Evolutionary conservation across 805 yeast species (phyloP).

Genomic region (Starmerella bacillaris): DNA sequence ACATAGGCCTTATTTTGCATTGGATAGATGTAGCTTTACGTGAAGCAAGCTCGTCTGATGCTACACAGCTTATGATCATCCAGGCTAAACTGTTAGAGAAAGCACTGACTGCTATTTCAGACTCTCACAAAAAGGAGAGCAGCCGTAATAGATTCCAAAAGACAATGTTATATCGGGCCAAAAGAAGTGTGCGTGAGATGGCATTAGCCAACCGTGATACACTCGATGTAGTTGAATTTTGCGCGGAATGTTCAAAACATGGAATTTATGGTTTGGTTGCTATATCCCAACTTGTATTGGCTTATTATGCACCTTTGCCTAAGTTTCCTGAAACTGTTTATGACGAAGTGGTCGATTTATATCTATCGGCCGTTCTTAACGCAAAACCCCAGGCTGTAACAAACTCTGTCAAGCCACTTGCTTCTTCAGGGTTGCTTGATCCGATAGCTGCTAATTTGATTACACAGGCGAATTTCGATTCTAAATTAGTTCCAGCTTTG

Average conservation of each 20-base stretch:
- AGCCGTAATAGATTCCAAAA: not conserved
- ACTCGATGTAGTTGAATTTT: not conserved
- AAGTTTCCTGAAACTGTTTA: not conserved
- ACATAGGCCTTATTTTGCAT: conserved; percentile 6
- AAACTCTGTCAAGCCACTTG: conserved; percentile 27
- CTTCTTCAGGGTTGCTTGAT: conserved; percentile 16
- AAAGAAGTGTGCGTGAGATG: not conserved
- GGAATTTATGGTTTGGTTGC: not conserved
- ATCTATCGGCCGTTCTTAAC: conserved; percentile 20
- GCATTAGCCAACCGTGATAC: not conserved
- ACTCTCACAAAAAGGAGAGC: not conserved
- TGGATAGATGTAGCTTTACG: conserved; percentile 5
- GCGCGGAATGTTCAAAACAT: not conserved
- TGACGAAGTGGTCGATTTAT: conserved; percentile 11
- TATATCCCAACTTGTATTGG: not conserved
- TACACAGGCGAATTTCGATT: conserved; percentile 24
- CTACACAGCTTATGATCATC: conserved; percentile 1
- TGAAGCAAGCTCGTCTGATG: not conserved
- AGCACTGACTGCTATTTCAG: not conserved
- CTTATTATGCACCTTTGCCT: not conserved
- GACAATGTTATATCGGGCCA: conserved; percentile 1
- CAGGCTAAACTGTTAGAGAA: conserved; percentile 1
- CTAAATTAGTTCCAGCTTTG: conserved; percentile 36
- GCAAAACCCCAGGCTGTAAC: conserved; percentile 13
- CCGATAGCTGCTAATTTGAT: conserved; percentile 15